Conservation (phyloP, 2,329 filamentous ascomycete species). For the Pleomassaria siparia region DNA sequence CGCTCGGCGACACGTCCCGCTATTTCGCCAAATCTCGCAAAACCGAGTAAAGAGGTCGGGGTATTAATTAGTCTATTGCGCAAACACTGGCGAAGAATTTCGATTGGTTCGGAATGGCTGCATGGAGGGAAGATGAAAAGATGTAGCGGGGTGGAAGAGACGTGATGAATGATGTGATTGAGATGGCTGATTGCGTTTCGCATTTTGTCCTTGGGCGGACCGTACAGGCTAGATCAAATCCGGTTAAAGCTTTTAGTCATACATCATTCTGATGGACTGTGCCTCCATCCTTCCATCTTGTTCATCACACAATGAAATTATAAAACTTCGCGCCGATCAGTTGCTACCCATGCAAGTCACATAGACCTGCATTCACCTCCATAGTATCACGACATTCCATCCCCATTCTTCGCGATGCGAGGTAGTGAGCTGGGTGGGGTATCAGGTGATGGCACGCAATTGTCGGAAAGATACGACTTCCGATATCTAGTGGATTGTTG, state of each 20-base stretch:
- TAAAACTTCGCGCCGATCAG: background rate
- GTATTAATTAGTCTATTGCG: too few species aligned
- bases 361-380: too few species aligned
- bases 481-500: too few species aligned
- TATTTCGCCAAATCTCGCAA: slow-evolving; percentile 27
- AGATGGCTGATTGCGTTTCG: slow-evolving; percentile 13
- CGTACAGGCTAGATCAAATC: background rate
- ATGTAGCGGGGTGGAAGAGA: background rate
- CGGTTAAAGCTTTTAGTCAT: background rate
- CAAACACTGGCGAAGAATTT: background rate
- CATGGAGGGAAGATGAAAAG: too few species aligned
- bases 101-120: background rate
- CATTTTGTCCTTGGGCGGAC: background rate
- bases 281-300: background rate
- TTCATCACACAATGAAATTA: background rate
- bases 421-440: background rate
- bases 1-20: slow-evolving; percentile 27
- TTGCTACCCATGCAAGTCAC: background rate
- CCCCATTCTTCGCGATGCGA: background rate
- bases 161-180: slow-evolving; percentile 14
- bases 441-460: slow-evolving; percentile 2
- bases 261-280: background rate
- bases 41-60: background rate
- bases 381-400: slow-evolving; percentile 1
- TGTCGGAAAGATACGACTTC: background rate